Base-by-base conservation (phyloP, 2,329 filamentous ascomycete species). In the Blumeria graminis region DNA sequence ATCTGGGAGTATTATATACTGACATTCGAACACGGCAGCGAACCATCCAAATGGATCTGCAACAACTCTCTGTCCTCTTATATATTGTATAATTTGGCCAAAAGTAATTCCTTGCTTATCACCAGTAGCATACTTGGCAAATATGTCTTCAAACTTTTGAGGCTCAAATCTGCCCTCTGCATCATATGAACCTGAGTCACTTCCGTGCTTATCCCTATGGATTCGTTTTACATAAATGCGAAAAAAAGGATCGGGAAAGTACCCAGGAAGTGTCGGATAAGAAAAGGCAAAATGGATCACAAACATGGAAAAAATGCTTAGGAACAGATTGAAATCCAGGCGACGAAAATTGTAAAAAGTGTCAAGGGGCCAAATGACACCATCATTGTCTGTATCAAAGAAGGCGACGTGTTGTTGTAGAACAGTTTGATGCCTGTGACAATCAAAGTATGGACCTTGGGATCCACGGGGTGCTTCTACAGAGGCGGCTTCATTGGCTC, bases 361-460 rank as follows among this genome's bases (percentile, higher is more conserved):
- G 62, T 77, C 74, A 1, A 59, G 61, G 0, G 75, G 74, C 70
- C 70, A 76, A 58, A 77, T 72, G n/a, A 77, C 65, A 36, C 71
- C 71, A 61, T 77, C 75, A 33, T 64, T 61, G 61, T 77, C 74
- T 9, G 65, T 61, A 63, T 77, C 75, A 60, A 73, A 78, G 67
- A 74, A 77, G 22, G 67, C 66, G 61, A 70, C 69, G 63, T 77
- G 75, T 61, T 77, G 74, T 61, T 76, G 72, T 3, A 77, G 68
- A 11, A 76, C 70, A 63, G 62, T 66, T 60, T 72, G 65, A 56
- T 72, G 63, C 0, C 66, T 58, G 59, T 74, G 68, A 0, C 65
- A 61, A 22, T 61, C 58, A 1, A 68, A 64, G 65, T 69, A 73
- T 56, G 66, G 62, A 45, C 64, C 62, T n/a, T 68, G 60, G 0